Conservation (phyloP, 2,329 filamentous ascomycete genomes). For the Hymenotorrendiella dingleyae region DNA sequence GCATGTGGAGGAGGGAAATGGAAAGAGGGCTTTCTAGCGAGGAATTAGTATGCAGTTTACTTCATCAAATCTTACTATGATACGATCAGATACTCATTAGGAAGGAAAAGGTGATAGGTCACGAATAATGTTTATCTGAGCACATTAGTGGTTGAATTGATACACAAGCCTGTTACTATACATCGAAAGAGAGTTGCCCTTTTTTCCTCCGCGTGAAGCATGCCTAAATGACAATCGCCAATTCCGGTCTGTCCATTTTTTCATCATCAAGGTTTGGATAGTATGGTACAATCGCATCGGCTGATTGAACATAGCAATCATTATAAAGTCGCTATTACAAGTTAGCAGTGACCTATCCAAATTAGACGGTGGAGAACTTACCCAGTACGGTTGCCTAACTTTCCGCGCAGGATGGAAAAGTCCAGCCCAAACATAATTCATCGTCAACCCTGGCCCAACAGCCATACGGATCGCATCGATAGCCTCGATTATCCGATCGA, state of each 20-base stretch:
- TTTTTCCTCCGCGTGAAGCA: not conserved
- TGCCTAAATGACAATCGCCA: conserved; percentile 70
- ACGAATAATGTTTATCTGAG: no score
- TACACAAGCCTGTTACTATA: conserved; percentile 8
- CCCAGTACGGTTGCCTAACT: conserved; percentile 90
- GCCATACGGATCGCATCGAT: conserved; percentile 94
- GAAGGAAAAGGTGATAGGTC: no score
- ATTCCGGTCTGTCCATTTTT: conserved; percentile 68
- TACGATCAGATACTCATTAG: no score
- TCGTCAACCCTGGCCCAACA: conserved; percentile 82
- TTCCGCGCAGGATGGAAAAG: conserved; percentile 96
- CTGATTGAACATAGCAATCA: conserved; percentile 88
- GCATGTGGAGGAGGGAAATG: no score
- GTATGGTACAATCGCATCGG: conserved; percentile 93
- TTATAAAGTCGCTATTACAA: conserved; percentile 67
- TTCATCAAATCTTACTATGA: no score
- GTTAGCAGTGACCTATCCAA: not conserved
- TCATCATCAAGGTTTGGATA: conserved; percentile 85
- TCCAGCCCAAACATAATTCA: conserved; percentile 98
- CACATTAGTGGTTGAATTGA: not conserved
- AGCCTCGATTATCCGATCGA: conserved; percentile 94
- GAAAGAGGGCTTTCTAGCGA: no score
- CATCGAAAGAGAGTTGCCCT: conserved; percentile 7
- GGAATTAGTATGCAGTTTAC: no score
- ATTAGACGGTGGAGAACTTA: conserved; percentile 4